phyloP scores from a whole-genome alignment of 202 grass and related monocot species.

The Elaeis oleifera region DNA sequence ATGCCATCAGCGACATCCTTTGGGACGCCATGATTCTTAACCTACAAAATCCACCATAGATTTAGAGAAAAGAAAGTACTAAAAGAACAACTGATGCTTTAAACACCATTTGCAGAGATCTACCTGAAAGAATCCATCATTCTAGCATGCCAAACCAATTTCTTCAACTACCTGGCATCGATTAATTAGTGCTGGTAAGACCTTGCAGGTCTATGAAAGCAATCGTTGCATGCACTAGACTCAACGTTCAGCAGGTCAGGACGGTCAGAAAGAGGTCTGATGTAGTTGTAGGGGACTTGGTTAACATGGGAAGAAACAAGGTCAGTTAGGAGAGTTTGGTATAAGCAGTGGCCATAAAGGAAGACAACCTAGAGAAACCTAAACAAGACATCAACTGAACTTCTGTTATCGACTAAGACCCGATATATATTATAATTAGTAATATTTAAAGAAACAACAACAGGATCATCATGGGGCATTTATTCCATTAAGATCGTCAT shows the following conservation, averaged over 20 bases:
- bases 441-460: too few relatives aligned
- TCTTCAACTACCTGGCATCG: constrained; percentile 34
- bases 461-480: too few relatives aligned
- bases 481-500: too few relatives aligned
- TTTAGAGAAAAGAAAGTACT: neutral
- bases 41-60: constrained; percentile 24
- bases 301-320: constrained; percentile 18
- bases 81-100: neutral
- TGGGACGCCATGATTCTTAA: constrained; percentile 72
- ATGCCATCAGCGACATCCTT: constrained; percentile 37
- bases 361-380: too few relatives aligned
- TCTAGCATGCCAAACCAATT: constrained; percentile 57
- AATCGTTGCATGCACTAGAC: constrained; percentile 33
- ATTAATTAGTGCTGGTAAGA: constrained; percentile 28
- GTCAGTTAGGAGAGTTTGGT: constrained; percentile 49
- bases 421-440: too few relatives aligned
- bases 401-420: too few relatives aligned
- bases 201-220: constrained; percentile 51
- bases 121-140: constrained; percentile 83
- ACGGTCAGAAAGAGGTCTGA: constrained; percentile 47
- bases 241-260: constrained; percentile 51
- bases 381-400: too few relatives aligned
- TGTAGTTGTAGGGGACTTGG: constrained; percentile 39
- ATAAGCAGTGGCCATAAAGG: too few relatives aligned
- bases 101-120: neutral